A percentile compares a stretch with the other conserved stretches of the same genome.
Conservation (phyloP, 164 flowering plant species). For the Berberis vulgaris region DNA sequence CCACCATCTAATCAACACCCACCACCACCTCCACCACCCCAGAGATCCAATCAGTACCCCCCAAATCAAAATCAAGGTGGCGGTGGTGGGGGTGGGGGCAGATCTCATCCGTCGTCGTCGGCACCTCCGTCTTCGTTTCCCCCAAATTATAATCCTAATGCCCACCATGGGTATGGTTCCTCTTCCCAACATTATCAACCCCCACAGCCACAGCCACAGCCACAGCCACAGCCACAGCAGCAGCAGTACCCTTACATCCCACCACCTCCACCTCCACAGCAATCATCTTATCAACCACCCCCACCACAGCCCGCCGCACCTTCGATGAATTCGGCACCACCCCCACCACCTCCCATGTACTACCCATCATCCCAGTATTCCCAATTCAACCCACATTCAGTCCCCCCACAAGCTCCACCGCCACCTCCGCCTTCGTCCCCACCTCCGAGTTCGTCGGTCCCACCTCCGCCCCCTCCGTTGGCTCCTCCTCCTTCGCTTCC, state of each 20-base stretch:
- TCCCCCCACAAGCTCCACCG: constrained; percentile 26
- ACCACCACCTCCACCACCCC: constrained; percentile 15
- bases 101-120: neutral
- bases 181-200: constrained; percentile 26
- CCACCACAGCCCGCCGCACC: constrained; percentile 37
- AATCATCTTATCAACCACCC: constrained; percentile 4
- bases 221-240: constrained; percentile 27
- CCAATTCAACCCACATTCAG: constrained; percentile 30
- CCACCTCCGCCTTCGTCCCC: constrained; percentile 31
- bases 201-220: constrained; percentile 19
- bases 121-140: constrained; percentile 20
- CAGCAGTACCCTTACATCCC: constrained; percentile 25
- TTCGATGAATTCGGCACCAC: constrained; percentile 9
- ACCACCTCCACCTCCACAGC: constrained; percentile 14
- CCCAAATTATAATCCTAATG: constrained; percentile 27
- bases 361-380: constrained; percentile 47
- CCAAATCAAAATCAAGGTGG: constrained; percentile 40
- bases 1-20: constrained; percentile 24
- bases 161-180: constrained; percentile 26
- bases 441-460: constrained; percentile 25
- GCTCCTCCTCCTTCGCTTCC: constrained; percentile 24
- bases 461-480: constrained; percentile 34
- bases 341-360: constrained; percentile 33
- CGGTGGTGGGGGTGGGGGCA: neutral
- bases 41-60: constrained; percentile 25